These are phyloP conservation scores for Drosera capensis DNA, from an alignment of 148 eudicot genomes.

Conservation along the genomic window DNA sequence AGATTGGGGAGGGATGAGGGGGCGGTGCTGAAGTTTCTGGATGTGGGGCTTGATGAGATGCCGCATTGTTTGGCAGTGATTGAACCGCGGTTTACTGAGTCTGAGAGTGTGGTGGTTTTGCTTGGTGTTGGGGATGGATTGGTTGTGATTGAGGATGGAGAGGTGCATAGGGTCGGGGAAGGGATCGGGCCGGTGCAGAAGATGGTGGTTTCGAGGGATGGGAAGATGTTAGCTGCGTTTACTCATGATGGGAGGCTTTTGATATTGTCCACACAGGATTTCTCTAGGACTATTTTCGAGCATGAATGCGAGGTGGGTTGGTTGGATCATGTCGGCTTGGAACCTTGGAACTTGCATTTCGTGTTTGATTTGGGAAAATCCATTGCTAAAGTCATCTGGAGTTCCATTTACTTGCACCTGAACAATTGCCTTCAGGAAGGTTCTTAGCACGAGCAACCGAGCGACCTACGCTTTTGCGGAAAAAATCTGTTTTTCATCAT, in stretches of 20 bases:
- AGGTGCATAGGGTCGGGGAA: slow-evolving; percentile 52
- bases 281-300: slow-evolving; percentile 61
- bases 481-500: too few species aligned
- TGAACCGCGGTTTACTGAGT: slow-evolving; percentile 85
- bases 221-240: slow-evolving; percentile 67
- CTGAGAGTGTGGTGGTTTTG: slow-evolving; percentile 88
- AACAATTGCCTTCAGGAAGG: too few species aligned
- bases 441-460: too few species aligned
- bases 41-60: slow-evolving; percentile 52
- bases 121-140: slow-evolving; percentile 65
- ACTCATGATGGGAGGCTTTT: slow-evolving; percentile 92
- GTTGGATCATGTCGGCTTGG: too few species aligned
- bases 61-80: slow-evolving; percentile 80
- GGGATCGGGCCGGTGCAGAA: slow-evolving; percentile 85
- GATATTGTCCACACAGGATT: slow-evolving; percentile 68
- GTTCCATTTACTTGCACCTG: too few species aligned
- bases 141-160: slow-evolving; percentile 83
- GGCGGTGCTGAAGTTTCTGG: slow-evolving; percentile 41
- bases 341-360: too few species aligned
- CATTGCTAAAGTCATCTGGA: too few species aligned
- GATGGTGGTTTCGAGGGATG: slow-evolving; percentile 74
- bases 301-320: slow-evolving; percentile 70
- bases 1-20: slow-evolving; percentile 21
- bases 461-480: too few species aligned
- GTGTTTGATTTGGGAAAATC: too few species aligned